Base-by-base conservation (phyloP, 148 eudicot genomes). In the Spergularia bocconei region DNA sequence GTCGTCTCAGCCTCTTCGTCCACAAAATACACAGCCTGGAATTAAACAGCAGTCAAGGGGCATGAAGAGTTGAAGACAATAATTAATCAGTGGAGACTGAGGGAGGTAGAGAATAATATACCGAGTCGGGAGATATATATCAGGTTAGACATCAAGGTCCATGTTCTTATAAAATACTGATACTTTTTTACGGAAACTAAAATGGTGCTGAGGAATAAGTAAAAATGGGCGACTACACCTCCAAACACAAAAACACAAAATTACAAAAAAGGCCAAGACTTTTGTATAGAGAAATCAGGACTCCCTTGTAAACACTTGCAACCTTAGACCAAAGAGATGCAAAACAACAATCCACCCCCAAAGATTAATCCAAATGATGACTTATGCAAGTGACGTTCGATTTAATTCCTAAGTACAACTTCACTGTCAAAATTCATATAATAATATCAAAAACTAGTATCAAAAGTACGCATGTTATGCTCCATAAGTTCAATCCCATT, bases 1-100 rank as follows among this genome's bases (percentile, higher is more conserved):
- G 68, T 44, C 59, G 54, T 76, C 48, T 80, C 84, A 48, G 67
- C 85, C 73, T 86, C 86, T 79, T 82, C 65, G 36, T 87, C 76
- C 73, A 79, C 86, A 85, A 93, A 86, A 48, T 66, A 74, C 61
- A 93, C 85, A 54, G 87, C 86, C 98, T 91, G 86, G 82, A 68
- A 80, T 63, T 23, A 62, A 52, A 51, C 21, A 63, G 44, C 54
- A 47, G 5, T 70, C 14, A 70, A 60, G 17, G 29, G 58, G n/a
- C 47, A 11, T 15, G 13, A 56, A 63, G 7, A 63, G 2, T 4
- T 23, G 16, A 52, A 69, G 7, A 50, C 6, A 53, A 15, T 73
- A 4, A 11, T 69, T 53, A 23, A 65, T 29, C 36, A 29, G 36
- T 29, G n/a, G n/a, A n/a, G n/a, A 74, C 39, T 53, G 41, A 36